Base-by-base conservation (phyloP, 2,329 filamentous ascomycete species). In the Metarhizium anisopliae region DNA sequence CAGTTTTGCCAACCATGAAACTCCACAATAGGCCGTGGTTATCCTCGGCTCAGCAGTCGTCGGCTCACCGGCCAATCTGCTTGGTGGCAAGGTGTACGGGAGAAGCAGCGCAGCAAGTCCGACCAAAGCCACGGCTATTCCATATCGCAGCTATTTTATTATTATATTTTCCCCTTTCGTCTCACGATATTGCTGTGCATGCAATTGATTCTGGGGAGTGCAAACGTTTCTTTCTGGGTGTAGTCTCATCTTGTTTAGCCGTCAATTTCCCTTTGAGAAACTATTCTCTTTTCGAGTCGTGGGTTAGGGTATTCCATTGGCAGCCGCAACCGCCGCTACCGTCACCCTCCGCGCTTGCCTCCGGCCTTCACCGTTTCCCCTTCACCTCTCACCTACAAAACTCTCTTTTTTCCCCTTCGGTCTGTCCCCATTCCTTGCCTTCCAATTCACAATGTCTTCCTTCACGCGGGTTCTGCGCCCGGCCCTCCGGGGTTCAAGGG, bases 391-490 rank as follows among this genome's bases (percentile, higher is more conserved):
- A 43, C 13, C 7, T n/a, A 51, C 6, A 36, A 25, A 32, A 38
- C 30, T 35, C 50, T 40, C 13, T 30, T 50, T 51, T 36, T 51
- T 32, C 4, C 16, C 32, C 32, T 35, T 35, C 32, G 32, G 32
- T n/a, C 20, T 18, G 29, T 47, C 32, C 29, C 14, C 25, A 5
- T 51, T 25, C 36, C 32, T 51, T 38, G 5, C 47, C 38, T 6
- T 10, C 29, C 8, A 47, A 35, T 36, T 52, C 35, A 69, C 67
- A 64, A 69, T 69, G 71, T 79, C 76, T 56, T 78, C 77, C 30
- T 69, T 82, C 56, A 71, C 76, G 55, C 72, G 79, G 68, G 73
- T 73, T 30, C 62, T 83, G 59, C 74, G 79, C 60, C 80, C 80
- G 57, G 77, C 74, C 36, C 64, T 82, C 58, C 74, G 75, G 59